Conservation (phyloP, 2,329 filamentous ascomycete species). For the Colletotrichum sp. region DNA sequence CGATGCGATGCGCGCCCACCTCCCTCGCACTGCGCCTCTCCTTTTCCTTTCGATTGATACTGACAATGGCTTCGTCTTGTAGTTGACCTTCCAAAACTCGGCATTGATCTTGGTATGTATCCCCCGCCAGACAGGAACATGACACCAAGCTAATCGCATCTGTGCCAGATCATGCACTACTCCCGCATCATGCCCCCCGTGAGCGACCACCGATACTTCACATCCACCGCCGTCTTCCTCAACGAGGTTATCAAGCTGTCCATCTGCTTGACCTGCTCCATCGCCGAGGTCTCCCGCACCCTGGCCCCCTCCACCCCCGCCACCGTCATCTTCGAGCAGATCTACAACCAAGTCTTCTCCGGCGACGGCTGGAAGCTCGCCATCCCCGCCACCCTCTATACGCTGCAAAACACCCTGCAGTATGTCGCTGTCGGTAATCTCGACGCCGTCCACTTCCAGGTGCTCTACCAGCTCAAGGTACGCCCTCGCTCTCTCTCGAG, state of each 20-base stretch:
- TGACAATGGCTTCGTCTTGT: conserved; percentile 21
- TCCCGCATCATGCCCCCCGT: conserved; percentile 89
- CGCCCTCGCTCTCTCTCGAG: neutral
- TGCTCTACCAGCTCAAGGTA: conserved; percentile 89
- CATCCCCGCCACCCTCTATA: conserved; percentile 87
- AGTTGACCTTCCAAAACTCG: conserved; percentile 82
- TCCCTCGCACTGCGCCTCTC: neutral
- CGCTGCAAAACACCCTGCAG: conserved; percentile 90
- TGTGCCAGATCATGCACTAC: conserved; percentile 83
- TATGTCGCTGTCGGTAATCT: conserved; percentile 91
- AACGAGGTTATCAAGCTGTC: conserved; percentile 91
- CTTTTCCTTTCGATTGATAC: neutral
- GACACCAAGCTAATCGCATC: neutral
- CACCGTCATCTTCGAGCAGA: conserved; percentile 78
- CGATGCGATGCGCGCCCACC: neutral
- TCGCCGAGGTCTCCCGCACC: conserved; percentile 84
- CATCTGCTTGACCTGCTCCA: conserved; percentile 83
- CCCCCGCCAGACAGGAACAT: neutral
- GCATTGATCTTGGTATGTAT: conserved; percentile 68
- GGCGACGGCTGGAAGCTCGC: conserved; percentile 95
- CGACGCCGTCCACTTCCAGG: conserved; percentile 91
- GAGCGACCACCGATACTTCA: conserved; percentile 86
- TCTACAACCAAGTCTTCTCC: conserved; percentile 82
- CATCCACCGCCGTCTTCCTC: conserved; percentile 92
- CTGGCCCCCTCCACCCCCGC: conserved; percentile 80